Conservation (phyloP, 352 stramenopile species). For the Discostella stelligera region DNA sequence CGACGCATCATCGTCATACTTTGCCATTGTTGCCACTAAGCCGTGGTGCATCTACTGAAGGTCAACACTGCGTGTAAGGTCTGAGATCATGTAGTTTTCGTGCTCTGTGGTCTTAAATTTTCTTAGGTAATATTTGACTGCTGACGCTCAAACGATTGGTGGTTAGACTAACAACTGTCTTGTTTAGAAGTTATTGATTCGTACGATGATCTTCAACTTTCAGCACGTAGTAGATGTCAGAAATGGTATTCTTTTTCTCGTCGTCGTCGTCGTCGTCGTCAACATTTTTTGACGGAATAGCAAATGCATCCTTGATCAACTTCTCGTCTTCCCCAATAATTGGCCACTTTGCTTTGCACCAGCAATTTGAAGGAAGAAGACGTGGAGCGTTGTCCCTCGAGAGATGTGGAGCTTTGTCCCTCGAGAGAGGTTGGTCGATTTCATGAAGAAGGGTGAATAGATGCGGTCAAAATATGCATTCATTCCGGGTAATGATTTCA, state of each 20-base stretch:
- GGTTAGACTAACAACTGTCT: neutral
- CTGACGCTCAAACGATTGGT: neutral
- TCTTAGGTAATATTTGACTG: neutral
- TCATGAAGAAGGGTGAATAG: neutral
- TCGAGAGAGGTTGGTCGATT: neutral
- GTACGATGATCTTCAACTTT: no score
- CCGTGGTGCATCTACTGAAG: neutral
- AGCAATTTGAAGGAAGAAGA: constrained; percentile 94
- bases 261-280: no score
- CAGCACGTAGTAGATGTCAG: no score
- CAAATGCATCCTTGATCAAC: constrained; percentile 56
- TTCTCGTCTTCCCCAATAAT: constrained; percentile 41
- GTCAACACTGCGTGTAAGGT: neutral
- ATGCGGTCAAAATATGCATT: neutral
- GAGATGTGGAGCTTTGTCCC: neutral
- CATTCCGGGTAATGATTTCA: neutral
- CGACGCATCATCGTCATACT: neutral
- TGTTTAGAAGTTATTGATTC: no score
- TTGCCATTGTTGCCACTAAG: neutral
- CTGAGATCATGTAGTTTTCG: neutral
- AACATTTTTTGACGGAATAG: constrained; percentile 11
- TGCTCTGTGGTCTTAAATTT: neutral
- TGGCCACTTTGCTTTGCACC: constrained; percentile 67
- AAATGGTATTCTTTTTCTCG: no score
- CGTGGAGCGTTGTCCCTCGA: constrained; percentile 17